Percentiles rank a stretch among this genome's conserved stretches.
Evolutionary conservation across 768 basidiomycete species (phyloP).

Genomic region (Antrodiella citrinella): DNA sequence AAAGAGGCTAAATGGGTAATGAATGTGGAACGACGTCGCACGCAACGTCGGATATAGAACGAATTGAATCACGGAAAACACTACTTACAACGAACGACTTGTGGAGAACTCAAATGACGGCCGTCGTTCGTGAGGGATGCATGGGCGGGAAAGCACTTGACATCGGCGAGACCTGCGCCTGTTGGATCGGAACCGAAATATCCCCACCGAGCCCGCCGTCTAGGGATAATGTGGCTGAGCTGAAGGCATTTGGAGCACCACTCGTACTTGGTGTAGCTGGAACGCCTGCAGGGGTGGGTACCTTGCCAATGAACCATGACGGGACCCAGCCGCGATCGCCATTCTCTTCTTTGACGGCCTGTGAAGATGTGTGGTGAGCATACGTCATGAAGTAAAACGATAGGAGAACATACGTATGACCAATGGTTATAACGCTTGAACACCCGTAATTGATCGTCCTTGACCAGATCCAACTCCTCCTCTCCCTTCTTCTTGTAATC

Average conservation of each 20-base stretch:
- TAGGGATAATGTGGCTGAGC: conserved; percentile 8
- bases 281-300: conserved; percentile 35
- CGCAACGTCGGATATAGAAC: neutral
- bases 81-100: neutral
- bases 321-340: conserved; percentile 98
- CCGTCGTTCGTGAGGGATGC: conserved; percentile 20
- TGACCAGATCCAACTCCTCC: conserved; percentile 83
- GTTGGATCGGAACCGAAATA: conserved; percentile 34
- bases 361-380: conserved; percentile 6
- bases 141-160: conserved; percentile 69
- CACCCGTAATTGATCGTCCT: conserved; percentile 84
- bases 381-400: conserved; percentile 8
- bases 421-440: conserved; percentile 99
- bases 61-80: conserved; percentile 1
- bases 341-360: conserved; percentile 90
- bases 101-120: conserved; percentile 10
- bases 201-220: conserved; percentile 14
- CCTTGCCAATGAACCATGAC: conserved; percentile 96
- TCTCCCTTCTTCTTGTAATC: conserved; percentile 92
- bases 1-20: too few species aligned
- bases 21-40: too few species aligned
- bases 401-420: conserved; percentile 63
- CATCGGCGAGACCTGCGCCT: conserved; percentile 63
- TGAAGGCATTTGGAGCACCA: conserved; percentile 14
- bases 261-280: conserved; percentile 38